Conservation (phyloP, 805 yeast species). For the Yamadazyma scolyti region DNA sequence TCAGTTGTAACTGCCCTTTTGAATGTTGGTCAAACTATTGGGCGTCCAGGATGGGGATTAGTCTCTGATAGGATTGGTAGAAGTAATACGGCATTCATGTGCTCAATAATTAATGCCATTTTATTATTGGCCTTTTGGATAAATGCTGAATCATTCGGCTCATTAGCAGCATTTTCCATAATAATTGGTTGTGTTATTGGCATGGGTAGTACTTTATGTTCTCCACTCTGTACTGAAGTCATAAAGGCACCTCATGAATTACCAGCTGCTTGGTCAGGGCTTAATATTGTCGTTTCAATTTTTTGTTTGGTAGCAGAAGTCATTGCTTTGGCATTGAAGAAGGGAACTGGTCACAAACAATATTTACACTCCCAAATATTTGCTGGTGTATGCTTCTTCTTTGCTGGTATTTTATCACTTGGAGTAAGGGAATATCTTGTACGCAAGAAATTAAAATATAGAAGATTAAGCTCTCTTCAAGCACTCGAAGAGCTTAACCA, state of each 20-base stretch:
- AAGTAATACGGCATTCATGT: conserved; percentile 25
- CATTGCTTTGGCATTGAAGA: conserved; percentile 48
- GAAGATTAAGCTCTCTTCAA: conserved; percentile 7
- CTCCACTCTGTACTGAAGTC: conserved; percentile 22
- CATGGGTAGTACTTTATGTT: conserved; percentile 21
- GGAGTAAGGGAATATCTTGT: conserved; percentile 54
- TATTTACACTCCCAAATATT: conserved; percentile 59
- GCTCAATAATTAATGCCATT: conserved; percentile 21
- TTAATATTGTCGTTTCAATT: conserved; percentile 28
- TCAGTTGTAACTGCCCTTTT: conserved; percentile 30
- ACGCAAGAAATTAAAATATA: conserved; percentile 28
- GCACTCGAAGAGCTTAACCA: conserved; percentile 3
- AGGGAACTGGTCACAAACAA: conserved; percentile 27
- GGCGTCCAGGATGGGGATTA: conserved; percentile 47
- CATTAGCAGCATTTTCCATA: conserved; percentile 26
- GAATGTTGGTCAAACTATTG: conserved; percentile 44
- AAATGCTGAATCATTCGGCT: conserved; percentile 28
- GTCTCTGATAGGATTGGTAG: conserved; percentile 48
- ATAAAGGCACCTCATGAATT: conserved; percentile 15
- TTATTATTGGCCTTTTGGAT: conserved; percentile 37
- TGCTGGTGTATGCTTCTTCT: conserved; percentile 49
- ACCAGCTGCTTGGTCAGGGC: conserved; percentile 38
- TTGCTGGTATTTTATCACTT: conserved; percentile 38
- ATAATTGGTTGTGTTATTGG: conserved; percentile 31
- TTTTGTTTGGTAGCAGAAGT: conserved; percentile 48